phyloP scores from a whole-genome alignment of 768 basidiomycete species.

The Lactifluus subvellereus region DNA sequence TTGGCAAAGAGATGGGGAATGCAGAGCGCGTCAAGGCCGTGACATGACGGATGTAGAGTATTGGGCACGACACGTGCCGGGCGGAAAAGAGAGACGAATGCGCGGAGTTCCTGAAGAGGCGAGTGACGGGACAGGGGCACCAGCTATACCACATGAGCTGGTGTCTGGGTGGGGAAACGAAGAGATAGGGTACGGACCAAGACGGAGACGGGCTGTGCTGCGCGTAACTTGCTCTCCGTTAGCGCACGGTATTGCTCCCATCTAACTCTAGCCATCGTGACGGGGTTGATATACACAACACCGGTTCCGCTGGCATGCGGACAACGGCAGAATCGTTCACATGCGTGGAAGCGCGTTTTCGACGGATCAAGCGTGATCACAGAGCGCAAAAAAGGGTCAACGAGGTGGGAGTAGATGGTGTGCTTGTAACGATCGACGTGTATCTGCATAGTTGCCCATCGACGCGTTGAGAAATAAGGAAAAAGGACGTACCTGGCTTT shows the following conservation, averaged over 20 bases:
- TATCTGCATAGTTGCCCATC: slow-evolving; percentile 42
- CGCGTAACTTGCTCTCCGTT: slow-evolving; percentile 41
- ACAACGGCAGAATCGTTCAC: slow-evolving; percentile 79
- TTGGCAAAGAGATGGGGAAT: slow-evolving; percentile 63
- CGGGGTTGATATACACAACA: slow-evolving; percentile 83
- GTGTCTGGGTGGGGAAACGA: background rate
- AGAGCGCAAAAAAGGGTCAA: slow-evolving; percentile 54
- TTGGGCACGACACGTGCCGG: slow-evolving; percentile 78
- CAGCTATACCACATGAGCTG: slow-evolving; percentile 45
- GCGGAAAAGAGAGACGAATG: slow-evolving; percentile 75
- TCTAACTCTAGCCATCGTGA: slow-evolving; percentile 54
- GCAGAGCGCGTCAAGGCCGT: slow-evolving; percentile 64
- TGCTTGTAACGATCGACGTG: slow-evolving; percentile 90
- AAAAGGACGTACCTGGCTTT: slow-evolving; percentile 43
- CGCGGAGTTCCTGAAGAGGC: slow-evolving; percentile 75
- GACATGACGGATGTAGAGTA: slow-evolving; percentile 49
- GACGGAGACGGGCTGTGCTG: slow-evolving; percentile 45
- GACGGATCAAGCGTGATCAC: slow-evolving; percentile 57
- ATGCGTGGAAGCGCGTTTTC: slow-evolving; percentile 85
- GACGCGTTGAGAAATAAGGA: background rate
- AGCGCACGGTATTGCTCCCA: slow-evolving; percentile 47
- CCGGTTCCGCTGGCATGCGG: slow-evolving; percentile 39
- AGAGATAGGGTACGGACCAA: slow-evolving; percentile 46
- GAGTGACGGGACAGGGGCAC: slow-evolving; percentile 86
- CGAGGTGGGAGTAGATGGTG: slow-evolving; percentile 49